A percentile compares a stretch with the other conserved stretches of the same genome.
phyloP scores from a whole-genome alignment of 2,329 filamentous ascomycete species.

The Alternaria rosae region DNA sequence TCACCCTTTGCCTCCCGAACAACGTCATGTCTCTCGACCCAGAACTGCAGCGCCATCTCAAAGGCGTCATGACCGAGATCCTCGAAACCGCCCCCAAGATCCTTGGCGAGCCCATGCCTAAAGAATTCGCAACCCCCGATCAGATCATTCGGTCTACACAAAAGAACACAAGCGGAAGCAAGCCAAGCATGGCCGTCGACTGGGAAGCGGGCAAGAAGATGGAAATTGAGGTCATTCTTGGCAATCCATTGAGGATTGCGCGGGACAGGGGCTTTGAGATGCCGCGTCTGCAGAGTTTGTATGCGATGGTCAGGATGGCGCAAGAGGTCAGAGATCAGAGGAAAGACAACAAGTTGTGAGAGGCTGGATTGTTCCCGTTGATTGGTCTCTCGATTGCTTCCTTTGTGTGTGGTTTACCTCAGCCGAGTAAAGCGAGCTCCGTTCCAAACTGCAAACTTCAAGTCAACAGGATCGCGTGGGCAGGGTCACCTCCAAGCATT shows the following conservation, averaged over 20 bases:
- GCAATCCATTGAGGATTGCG: slow-evolving; percentile 73
- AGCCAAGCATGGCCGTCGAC: slow-evolving; percentile 71
- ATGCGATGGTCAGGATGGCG: slow-evolving; percentile 70
- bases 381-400: neutral
- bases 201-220: slow-evolving; percentile 71
- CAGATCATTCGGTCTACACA: slow-evolving; percentile 69
- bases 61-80: slow-evolving; percentile 74
- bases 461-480: neutral
- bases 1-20: slow-evolving; percentile 70
- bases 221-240: slow-evolving; percentile 76
- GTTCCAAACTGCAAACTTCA: neutral
- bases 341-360: slow-evolving; percentile 29
- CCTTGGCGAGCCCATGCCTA: slow-evolving; percentile 67
- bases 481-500: neutral
- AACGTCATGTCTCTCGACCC: slow-evolving; percentile 70
- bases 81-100: slow-evolving; percentile 69
- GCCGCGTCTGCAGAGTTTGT: slow-evolving; percentile 71
- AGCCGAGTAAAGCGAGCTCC: neutral
- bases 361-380: neutral
- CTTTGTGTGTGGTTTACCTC: neutral
- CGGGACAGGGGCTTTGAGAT: slow-evolving; percentile 68
- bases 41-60: slow-evolving; percentile 68
- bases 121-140: slow-evolving; percentile 67
- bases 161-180: slow-evolving; percentile 67
- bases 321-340: slow-evolving; percentile 61